Conservation (phyloP, 2,329 filamentous ascomycete species). For the Trematosphaeria pertusa region DNA sequence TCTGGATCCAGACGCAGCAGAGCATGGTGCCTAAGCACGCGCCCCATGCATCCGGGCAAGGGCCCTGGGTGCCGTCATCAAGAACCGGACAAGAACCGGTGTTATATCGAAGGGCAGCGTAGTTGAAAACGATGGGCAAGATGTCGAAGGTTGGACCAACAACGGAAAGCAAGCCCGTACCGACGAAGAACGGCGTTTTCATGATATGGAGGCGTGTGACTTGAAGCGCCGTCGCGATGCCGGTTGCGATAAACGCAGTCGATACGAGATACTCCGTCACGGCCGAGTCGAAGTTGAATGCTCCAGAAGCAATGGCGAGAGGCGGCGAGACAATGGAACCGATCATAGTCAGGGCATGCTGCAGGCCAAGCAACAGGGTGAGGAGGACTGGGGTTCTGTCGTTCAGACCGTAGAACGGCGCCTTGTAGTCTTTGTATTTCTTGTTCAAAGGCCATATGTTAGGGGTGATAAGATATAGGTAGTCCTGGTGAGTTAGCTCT, state of each 20-base stretch:
- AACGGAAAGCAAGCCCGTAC: conserved; percentile 34
- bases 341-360: conserved; percentile 40
- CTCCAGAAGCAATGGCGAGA: conserved; percentile 38
- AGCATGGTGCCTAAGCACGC: conserved; percentile 45
- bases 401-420: conserved; percentile 36
- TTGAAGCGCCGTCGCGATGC: conserved; percentile 36
- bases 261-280: conserved; percentile 37
- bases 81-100: conserved; percentile 27
- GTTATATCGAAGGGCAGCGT: conserved; percentile 32
- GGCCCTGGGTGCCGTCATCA: conserved; percentile 28
- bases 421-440: conserved; percentile 34
- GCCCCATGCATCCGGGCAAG: conserved; percentile 35
- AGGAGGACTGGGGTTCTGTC: conserved; percentile 33
- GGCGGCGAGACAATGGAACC: conserved; percentile 34
- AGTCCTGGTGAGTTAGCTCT: conserved; percentile 41
- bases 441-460: conserved; percentile 31
- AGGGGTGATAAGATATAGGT: conserved; percentile 37
- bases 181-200: conserved; percentile 37
- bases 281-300: conserved; percentile 32
- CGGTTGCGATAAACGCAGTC: conserved; percentile 38
- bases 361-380: conserved; percentile 36
- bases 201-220: conserved; percentile 33
- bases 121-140: conserved; percentile 36
- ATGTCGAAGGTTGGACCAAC: conserved; percentile 40
- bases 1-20: conserved; percentile 51